Evolutionary conservation across 805 yeast species (phyloP).

Genomic region (Priceomyces medius): DNA sequence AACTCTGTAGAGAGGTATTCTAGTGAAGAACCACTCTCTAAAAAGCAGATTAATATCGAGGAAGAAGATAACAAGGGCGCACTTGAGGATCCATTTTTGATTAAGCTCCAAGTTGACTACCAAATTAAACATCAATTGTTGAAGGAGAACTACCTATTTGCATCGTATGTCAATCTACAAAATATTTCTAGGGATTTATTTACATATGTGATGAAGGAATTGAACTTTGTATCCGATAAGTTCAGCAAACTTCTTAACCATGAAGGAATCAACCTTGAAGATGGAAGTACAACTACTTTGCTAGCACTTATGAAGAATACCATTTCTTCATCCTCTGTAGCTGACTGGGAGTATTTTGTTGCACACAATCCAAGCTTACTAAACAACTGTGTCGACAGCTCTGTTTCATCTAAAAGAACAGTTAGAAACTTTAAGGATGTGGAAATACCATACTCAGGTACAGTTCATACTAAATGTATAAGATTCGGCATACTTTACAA

Average conservation of each 20-base stretch:
- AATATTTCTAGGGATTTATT: slow-evolving; percentile 39
- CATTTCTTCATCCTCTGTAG: slow-evolving; percentile 23
- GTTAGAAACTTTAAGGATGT: slow-evolving; percentile 47
- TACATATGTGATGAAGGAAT: slow-evolving; percentile 37
- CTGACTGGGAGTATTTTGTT: slow-evolving; percentile 42
- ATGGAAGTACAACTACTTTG: slow-evolving; percentile 16
- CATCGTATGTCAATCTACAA: slow-evolving; percentile 42
- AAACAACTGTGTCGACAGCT: slow-evolving; percentile 35
- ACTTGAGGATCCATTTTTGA: slow-evolving; percentile 41
- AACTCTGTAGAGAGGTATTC: slow-evolving; percentile 34
- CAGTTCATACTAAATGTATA: slow-evolving; percentile 40
- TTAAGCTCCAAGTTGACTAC: slow-evolving; percentile 38
- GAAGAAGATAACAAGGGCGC: slow-evolving; percentile 26
- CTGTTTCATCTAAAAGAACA: slow-evolving; percentile 44
- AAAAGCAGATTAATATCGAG: slow-evolving; percentile 16
- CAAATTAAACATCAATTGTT: slow-evolving; percentile 41
- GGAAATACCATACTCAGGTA: slow-evolving; percentile 32
- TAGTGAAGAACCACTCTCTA: slow-evolving; percentile 36
- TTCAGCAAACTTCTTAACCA: slow-evolving; percentile 28
- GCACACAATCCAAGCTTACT: slow-evolving; percentile 55
- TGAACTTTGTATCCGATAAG: slow-evolving; percentile 30
- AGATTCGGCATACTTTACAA: slow-evolving; percentile 42
- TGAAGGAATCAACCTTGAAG: slow-evolving; percentile 19
- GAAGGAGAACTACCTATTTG: slow-evolving; percentile 42
- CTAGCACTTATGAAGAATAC: slow-evolving; percentile 25